Conservation (phyloP, 2,329 filamentous ascomycete genomes). For the Cyclaneusma minus region DNA sequence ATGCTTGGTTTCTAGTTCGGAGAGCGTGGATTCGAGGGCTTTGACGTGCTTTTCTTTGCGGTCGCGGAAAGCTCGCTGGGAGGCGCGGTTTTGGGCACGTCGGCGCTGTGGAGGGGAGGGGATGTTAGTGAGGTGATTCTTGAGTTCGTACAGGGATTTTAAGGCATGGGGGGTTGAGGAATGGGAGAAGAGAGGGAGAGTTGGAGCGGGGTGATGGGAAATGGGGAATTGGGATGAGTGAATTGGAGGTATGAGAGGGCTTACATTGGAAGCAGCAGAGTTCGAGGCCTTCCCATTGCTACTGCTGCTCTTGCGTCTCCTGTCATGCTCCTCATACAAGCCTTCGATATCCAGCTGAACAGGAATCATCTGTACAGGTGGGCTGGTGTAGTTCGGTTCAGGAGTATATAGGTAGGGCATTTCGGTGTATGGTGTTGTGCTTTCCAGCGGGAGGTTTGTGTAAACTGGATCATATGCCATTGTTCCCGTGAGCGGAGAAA, state of each 20-base stretch:
- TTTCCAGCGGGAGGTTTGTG: too few species aligned
- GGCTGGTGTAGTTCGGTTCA: too few species aligned
- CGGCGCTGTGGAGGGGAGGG: slow-evolving; percentile 28
- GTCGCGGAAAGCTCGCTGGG: slow-evolving; percentile 44
- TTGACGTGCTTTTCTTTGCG: slow-evolving; percentile 50
- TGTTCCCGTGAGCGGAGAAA: too few species aligned
- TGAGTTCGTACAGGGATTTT: too few species aligned
- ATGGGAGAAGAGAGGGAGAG: too few species aligned
- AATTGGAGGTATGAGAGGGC: slow-evolving; percentile 4
- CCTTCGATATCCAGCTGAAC: slow-evolving; percentile 19
- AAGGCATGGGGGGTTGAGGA: too few species aligned
- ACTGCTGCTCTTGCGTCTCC: slow-evolving; percentile 14
- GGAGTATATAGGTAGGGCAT: too few species aligned
- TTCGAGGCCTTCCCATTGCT: slow-evolving; percentile 15
- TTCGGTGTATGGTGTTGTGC: too few species aligned
- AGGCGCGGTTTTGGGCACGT: slow-evolving; percentile 43
- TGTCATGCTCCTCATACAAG: slow-evolving; percentile 19
- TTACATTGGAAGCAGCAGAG: slow-evolving; percentile 18
- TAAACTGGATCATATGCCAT: too few species aligned
- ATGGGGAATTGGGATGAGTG: too few species aligned
- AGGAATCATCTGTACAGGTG: too few species aligned
- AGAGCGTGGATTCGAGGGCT: slow-evolving; percentile 42
- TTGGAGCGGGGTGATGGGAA: too few species aligned
- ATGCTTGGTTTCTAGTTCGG: slow-evolving; percentile 36
- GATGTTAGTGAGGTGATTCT: slow-evolving; percentile 3